These are phyloP conservation scores for Globisporangium spiculum DNA, from an alignment of 352 stramenopile species.

Conservation along the genomic window DNA sequence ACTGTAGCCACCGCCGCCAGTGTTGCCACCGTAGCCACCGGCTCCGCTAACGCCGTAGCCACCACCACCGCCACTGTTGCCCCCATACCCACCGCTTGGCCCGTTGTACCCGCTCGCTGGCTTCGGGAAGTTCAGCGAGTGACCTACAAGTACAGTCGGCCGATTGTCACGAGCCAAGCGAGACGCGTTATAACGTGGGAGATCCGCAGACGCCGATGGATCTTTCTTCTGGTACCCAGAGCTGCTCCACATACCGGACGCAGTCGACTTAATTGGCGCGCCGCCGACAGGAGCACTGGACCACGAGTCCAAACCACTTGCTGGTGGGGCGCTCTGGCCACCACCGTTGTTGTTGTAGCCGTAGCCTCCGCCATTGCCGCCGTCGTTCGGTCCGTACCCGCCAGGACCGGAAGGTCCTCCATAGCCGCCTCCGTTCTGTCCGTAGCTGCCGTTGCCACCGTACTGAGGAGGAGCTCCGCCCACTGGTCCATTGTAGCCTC, in stretches of 20 bases:
- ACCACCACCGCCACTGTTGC: conserved; percentile 30
- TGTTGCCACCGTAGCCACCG: conserved; percentile 2
- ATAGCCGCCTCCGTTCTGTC: conserved; percentile 17
- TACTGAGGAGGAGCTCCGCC: conserved; percentile 15
- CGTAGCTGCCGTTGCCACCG: conserved; percentile 13
- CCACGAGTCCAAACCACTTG: conserved; percentile 58
- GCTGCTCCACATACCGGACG: conserved; percentile 74
- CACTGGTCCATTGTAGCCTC: conserved; percentile 19
- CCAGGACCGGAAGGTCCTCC: conserved; percentile 8
- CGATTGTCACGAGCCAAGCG: conserved; percentile 68
- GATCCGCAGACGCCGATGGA: conserved; percentile 19
- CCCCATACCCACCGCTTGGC: conserved; percentile 43
- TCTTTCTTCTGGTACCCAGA: conserved; percentile 81
- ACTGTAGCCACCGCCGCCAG: conserved; percentile 1
- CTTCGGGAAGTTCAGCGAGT: conserved; percentile 75
- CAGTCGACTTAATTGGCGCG: conserved; percentile 34
- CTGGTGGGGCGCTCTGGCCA: conserved; percentile 12
- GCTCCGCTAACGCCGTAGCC: conserved; percentile 21
- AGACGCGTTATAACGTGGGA: conserved; percentile 49
- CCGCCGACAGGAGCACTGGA: conserved; percentile 28
- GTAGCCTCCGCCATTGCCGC: conserved; percentile 19
- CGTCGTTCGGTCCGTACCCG: conserved; percentile 22
- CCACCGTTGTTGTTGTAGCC: conserved; percentile 25
- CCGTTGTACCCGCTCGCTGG: conserved; percentile 35
- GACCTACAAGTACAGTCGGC: conserved; percentile 77